Evolutionary conservation across 768 basidiomycete species (phyloP), one percentile per base, ranked within the genome.

Genomic region (Daedalea quercina): DNA sequence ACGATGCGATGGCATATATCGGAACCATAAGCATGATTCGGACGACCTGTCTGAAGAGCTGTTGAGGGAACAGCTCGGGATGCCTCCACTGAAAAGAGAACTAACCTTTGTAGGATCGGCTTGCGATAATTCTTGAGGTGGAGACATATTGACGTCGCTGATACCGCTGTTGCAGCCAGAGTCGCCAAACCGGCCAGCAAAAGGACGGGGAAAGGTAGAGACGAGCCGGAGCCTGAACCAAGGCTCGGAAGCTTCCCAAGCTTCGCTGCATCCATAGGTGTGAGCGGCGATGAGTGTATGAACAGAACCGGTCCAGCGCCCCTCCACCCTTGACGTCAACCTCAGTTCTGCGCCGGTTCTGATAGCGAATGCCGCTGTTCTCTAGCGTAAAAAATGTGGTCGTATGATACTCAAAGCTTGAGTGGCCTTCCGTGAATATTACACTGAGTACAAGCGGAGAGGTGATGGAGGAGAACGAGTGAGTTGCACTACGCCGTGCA

Each of bases 21-120:
- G 95, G 95, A 4, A 90, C 90, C 94, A 97, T 97, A 60, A 97
- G 57, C 89, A 98, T 93, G 65, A 98, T 96, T 44, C 96, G 80
- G 42, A 96, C 78, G 46, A 95, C 94, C 80, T 90, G 88, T 57
- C 95, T 88, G 53, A 12, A 62, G 4, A 22, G 22, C 26, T 20
- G 17, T 17, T 3, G 49, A 26, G 15, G 7, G 20, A 3, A 35
- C 31, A 9, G 7, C 15, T 35, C 37, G 22, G 9, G n/a, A 26
- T 44, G 25, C 28, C 34, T 37, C 26, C 17, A 4, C 15, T n/a
- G 24, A 25, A 25, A 19, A 52, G 50, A 33, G 48, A 31, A 50
- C 71, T 55, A 50, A 91, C 90, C 90, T 74, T 71, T 92, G 92
- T 23, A 92, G 66, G 9, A 78, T 65, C 7, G 90, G 90, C 66